These are phyloP conservation scores for Eucalyptus curtisii DNA, from an alignment of 345 rosid genomes.

Conservation along the genomic window DNA sequence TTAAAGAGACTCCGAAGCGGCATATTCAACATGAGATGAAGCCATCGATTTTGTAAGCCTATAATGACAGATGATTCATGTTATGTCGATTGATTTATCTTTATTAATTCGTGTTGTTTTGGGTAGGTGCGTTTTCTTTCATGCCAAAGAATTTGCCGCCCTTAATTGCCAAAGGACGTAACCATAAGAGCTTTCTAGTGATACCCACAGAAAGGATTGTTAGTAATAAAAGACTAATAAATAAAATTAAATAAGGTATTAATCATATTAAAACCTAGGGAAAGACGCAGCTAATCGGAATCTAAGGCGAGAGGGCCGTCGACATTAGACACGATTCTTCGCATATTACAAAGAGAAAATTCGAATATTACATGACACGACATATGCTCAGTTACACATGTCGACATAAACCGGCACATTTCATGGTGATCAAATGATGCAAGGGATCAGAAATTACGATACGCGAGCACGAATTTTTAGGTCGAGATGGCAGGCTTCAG, in stretches of 20 bases:
- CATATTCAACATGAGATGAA: not conserved
- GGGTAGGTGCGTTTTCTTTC: not conserved
- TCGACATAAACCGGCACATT: not conserved
- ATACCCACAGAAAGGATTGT: not conserved
- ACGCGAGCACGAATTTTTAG: not conserved
- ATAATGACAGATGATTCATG: too few species aligned
- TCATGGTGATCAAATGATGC: not conserved
- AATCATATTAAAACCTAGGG: not conserved
- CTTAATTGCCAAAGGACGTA: not conserved
- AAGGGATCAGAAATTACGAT: not conserved
- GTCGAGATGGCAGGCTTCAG: not conserved
- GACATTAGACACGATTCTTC: not conserved
- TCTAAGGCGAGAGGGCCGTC: not conserved
- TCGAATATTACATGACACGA: not conserved
- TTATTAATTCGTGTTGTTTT: not conserved
- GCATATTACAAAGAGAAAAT: too few species aligned
- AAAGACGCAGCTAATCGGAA: not conserved
- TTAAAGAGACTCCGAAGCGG: rapidly evolving
- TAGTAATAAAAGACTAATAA: not conserved
- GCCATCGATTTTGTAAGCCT: too few species aligned
- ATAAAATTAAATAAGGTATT: not conserved
- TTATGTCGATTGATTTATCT: not conserved
- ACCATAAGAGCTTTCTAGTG: not conserved
- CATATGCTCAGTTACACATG: not conserved
- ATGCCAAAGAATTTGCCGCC: not conserved